Evolutionary conservation across 805 yeast genomes (phyloP), one percentile per base, ranked within the genome.

Genomic region (Barnettozyma sp.): DNA sequence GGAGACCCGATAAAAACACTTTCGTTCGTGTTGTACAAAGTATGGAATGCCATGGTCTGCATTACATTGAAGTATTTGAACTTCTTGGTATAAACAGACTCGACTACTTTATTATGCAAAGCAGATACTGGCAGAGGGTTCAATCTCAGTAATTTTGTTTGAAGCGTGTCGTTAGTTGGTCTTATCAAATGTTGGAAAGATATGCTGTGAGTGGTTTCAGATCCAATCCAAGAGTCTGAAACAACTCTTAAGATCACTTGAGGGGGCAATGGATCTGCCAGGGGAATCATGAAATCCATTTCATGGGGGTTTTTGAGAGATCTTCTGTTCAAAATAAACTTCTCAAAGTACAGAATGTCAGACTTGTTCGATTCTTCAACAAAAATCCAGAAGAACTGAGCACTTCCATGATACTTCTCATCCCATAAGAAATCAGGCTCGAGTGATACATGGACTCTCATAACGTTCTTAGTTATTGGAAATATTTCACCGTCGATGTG

Each of bases 31-130:
- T 92, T 78, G 61, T 88, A 92, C 30, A 92, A 60, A 0, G 95
- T 74, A 54, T 88, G 95, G 62, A 92, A 92, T 0, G 82, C 73
- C 97, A 90, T 90, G 0, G 97, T 90, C 60, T 92, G 98, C 96
- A 92, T 88, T 4, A 98, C 97, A 55, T 92, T 92, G 70, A 92
- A 92, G 59, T 83, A 90, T 38, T 73, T 73, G 65, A 92, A 92
- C 46, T 70, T 76, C 6, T 56, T 40, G 4, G 67, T 62, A 55
- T 92, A 92, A 27, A 88, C 77, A 5, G 64, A 52, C 54, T 88
- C 95, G 30, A 85, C 58, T 12, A 67, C 63, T 1, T 69, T 60
- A 52, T 87, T 69, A 38, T 86, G 83, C 22, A 90, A 63, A 0
- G 97, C 97, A 0, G 80, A 59, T 0, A 79, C 65, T 1, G 97